Base-by-base conservation (phyloP, 257 asterid species). In the Solanum virginianum region DNA sequence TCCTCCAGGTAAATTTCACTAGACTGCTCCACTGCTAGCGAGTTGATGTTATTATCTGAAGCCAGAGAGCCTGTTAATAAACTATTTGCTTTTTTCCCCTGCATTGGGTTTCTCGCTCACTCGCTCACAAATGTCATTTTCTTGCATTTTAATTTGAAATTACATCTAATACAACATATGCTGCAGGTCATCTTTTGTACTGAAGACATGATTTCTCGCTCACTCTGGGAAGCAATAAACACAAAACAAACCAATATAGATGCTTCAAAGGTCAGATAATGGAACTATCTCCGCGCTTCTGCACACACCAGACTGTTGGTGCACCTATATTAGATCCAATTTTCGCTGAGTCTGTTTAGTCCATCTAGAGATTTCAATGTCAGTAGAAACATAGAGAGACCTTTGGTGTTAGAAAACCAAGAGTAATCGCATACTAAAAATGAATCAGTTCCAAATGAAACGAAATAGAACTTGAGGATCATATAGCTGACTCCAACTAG, bases 151-250 rank as follows among this genome's bases (percentile, higher is more conserved):
- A 77, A 72, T 43, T 5, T 4, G 47, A 49, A 77, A 24, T 77
- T 77, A 8, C 82, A 24, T 24, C 6, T 51, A 15, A 47, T 49
- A 56, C 15, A 63, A 18, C n/a, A 75, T 70, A 56, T 81, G 4
- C 54, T 90, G 91, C 95, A 96, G 99, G 49, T 96, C 86, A 89
- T 94, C 26, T 89, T 92, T 74, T 96, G 99, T 87, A 96, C 99
- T 1, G 91, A 95, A 89, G 97, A 95, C 85, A 96, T 96, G 98
- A 88, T 96, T 41, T 87, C 85, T 71, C 86, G 89, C 85, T 86
- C 98, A 6, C 93, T 96, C 71, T 96, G 98, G 99, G 95, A 96
- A 85, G 99, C 99, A 72, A 85, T 96, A 87, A 96, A 93, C 80
- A 89, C 97, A 32, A 90, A 91, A 87, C 98, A 95, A 85, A 82